Conservation (phyloP, 371 early-diverging fungal species). For the Syncephalis plumigaleata region DNA sequence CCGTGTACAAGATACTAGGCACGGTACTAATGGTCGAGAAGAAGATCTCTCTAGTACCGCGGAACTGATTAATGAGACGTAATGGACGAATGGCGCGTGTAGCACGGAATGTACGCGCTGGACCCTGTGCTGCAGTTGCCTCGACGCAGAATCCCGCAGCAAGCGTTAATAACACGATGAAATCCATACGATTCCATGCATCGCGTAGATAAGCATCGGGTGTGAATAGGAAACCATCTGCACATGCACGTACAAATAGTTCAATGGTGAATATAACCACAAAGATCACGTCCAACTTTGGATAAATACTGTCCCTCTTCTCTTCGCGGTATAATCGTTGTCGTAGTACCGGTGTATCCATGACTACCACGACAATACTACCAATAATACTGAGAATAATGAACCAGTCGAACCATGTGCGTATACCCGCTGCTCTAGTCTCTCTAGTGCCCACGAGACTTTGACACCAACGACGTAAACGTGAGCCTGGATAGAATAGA, state of each 20-base stretch:
- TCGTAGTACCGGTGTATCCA: constrained; percentile 36
- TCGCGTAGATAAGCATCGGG: constrained; percentile 44
- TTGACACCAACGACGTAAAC: constrained; percentile 34
- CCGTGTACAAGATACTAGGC: constrained; percentile 38
- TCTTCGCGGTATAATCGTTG: constrained; percentile 17
- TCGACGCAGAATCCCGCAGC: constrained; percentile 30
- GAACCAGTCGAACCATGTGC: constrained; percentile 16
- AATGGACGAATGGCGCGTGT: constrained; percentile 43
- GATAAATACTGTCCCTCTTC: constrained; percentile 4
- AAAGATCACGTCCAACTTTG: constrained; percentile 26
- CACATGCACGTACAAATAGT: constrained; percentile 37
- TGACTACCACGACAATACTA: constrained; percentile 23
- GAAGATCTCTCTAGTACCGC: constrained; percentile 37
- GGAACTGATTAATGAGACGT: constrained; percentile 34
- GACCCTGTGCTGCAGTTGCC: constrained; percentile 21
- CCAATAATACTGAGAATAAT: constrained; percentile 16
- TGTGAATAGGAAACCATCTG: constrained; percentile 42
- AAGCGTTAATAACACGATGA: constrained; percentile 37
- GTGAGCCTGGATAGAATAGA: constrained; percentile 25
- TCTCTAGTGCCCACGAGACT: constrained; percentile 25
- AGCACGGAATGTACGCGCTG: constrained; percentile 36
- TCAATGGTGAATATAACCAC: constrained; percentile 36
- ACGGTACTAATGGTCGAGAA: constrained; percentile 27
- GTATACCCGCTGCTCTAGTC: constrained; percentile 11
- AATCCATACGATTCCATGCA: constrained; percentile 44